A percentile compares a stretch with the other conserved stretches of the same genome.
Evolutionary conservation across 768 basidiomycete species (phyloP).

Genomic region (Kwoniella sp.): DNA sequence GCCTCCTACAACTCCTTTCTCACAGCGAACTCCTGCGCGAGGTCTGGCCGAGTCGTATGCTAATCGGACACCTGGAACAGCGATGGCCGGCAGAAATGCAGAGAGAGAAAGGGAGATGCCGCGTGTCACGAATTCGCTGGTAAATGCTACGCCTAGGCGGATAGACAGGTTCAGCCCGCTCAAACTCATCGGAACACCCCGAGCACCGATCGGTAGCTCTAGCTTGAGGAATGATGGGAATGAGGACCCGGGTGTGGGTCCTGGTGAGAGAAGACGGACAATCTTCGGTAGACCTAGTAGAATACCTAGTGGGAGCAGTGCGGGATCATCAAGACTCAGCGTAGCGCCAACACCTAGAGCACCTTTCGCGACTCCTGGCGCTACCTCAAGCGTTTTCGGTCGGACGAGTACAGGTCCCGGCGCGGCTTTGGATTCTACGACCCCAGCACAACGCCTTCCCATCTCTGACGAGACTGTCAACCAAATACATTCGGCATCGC

Average conservation of each 20-base stretch:
- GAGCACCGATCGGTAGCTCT: slow-evolving; percentile 21
- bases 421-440: background rate
- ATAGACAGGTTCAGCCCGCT: slow-evolving; percentile 38
- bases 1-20: background rate
- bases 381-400: background rate
- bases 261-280: slow-evolving; percentile 13
- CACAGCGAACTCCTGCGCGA: slow-evolving; percentile 2
- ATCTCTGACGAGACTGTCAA: background rate
- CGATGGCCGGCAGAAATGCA: too few relatives aligned
- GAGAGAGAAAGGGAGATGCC: slow-evolving; percentile 14
- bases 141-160: slow-evolving; percentile 39
- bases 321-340: background rate
- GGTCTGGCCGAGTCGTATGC: background rate
- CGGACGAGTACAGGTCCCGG: background rate
- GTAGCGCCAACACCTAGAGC: background rate
- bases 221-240: slow-evolving; percentile 17
- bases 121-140: slow-evolving; percentile 39
- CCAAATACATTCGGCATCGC: too few relatives aligned
- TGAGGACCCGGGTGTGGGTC: background rate
- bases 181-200: slow-evolving; percentile 30
- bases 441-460: too few relatives aligned
- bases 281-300: slow-evolving; percentile 27
- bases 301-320: slow-evolving; percentile 1
- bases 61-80: background rate
- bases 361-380: background rate